These are phyloP conservation scores for Telopea speciosissima DNA, from an alignment of 177 flowering plant genomes.

Conservation along the genomic window DNA sequence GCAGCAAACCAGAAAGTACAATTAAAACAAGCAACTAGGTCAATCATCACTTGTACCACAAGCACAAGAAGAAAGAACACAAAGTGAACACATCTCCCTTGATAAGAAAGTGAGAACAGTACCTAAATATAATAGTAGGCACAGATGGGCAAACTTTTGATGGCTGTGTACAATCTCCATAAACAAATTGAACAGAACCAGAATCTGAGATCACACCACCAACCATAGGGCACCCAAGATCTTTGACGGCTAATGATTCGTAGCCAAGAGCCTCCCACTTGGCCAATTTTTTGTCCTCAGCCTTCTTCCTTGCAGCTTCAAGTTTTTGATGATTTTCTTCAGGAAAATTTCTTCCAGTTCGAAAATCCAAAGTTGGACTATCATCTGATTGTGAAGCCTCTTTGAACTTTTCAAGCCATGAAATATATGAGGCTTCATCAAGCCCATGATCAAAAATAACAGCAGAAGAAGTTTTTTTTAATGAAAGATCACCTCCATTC, in stretches of 20 bases:
- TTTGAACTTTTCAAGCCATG: constrained; percentile 85
- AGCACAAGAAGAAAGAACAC: constrained; percentile 1
- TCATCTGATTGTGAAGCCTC: constrained; percentile 38
- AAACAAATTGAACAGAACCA: constrained; percentile 79
- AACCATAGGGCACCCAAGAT: constrained; percentile 30
- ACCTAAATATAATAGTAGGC: constrained; percentile 76
- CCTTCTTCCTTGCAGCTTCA: constrained; percentile 68
- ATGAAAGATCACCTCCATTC: constrained; percentile 24
- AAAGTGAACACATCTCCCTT: background rate
- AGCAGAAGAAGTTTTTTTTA: constrained; percentile 20
- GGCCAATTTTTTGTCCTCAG: constrained; percentile 66
- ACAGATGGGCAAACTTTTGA: constrained; percentile 50
- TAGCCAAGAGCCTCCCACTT: constrained; percentile 91
- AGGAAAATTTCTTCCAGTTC: constrained; percentile 32
- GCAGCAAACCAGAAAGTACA: background rate
- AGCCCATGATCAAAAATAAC: constrained; percentile 40
- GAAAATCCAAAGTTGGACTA: constrained; percentile 25
- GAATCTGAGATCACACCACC: constrained; percentile 39
- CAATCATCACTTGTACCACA: background rate
- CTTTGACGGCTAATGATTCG: constrained; percentile 54
- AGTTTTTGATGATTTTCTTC: constrained; percentile 41
- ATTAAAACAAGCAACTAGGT: background rate
- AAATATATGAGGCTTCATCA: constrained; percentile 74
- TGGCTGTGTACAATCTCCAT: constrained; percentile 90
- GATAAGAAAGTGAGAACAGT: constrained; percentile 3